Conservation (phyloP, 257 asterid species). For the Jacaranda copaia region DNA sequence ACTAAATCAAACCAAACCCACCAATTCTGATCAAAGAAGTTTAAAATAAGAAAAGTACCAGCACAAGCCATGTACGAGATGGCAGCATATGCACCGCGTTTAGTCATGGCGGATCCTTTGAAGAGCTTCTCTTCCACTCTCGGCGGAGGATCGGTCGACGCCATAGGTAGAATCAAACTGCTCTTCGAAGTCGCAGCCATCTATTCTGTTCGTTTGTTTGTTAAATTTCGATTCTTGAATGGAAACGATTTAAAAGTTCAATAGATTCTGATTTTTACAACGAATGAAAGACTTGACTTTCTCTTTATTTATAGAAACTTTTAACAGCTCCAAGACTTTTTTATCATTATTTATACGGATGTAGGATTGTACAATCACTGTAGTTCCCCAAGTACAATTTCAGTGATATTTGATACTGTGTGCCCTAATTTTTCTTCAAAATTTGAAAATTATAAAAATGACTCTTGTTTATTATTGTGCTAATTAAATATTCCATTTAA, state of each 20-base stretch:
- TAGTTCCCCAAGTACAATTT: too few relatives aligned
- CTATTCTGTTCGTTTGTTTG: conserved; percentile 17
- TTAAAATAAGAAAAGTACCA: conserved; percentile 46
- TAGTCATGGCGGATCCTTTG: conserved; percentile 92
- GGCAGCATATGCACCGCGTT: conserved; percentile 94
- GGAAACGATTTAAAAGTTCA: background rate
- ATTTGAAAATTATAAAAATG: too few relatives aligned
- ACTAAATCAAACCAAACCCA: background rate
- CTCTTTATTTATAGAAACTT: background rate
- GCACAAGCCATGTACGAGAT: conserved; percentile 93
- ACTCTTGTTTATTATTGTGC: too few relatives aligned
- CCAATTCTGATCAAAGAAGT: conserved; percentile 23
- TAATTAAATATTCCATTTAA: too few relatives aligned
- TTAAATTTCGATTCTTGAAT: conserved; percentile 15
- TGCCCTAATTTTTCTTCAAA: too few relatives aligned
- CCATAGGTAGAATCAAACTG: conserved; percentile 66
- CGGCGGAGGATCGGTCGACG: conserved; percentile 64
- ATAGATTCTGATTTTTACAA: background rate
- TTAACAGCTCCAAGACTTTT: conserved; percentile 8
- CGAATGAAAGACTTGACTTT: conserved; percentile 15
- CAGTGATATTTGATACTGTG: too few relatives aligned
- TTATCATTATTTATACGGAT: background rate
- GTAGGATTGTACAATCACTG: too few relatives aligned
- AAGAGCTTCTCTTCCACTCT: conserved; percentile 79
- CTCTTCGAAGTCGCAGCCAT: conserved; percentile 47